phyloP scores from a whole-genome alignment of 208 protist genomes.

The Crithidia thermophila region DNA sequence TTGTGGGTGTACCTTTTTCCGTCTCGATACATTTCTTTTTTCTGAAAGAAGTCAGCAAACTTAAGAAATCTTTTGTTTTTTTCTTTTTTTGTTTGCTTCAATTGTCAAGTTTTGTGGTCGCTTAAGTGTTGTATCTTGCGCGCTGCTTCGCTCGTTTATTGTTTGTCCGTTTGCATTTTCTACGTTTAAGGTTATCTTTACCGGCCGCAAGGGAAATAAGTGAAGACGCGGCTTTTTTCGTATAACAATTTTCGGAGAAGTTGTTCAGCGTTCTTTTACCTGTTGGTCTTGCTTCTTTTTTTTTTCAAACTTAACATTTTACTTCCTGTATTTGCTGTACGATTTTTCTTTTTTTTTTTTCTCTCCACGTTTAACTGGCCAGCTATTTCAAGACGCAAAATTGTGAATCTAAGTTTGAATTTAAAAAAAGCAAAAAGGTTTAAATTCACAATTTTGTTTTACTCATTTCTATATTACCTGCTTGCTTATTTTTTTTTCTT shows the following conservation, averaged over 20 bases:
- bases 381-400: background rate
- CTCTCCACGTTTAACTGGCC: background rate
- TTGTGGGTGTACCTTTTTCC: too few relatives aligned
- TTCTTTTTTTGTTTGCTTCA: background rate
- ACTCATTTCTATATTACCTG: background rate
- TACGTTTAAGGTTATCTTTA: too few relatives aligned
- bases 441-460: constrained; percentile 1
- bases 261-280: too few relatives aligned
- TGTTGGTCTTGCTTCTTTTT: constrained; percentile 3
- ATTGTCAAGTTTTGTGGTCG: too few relatives aligned
- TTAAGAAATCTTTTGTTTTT: too few relatives aligned
- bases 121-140: too few relatives aligned
- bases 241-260: too few relatives aligned
- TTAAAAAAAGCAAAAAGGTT: background rate
- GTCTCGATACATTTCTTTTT: background rate
- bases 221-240: too few relatives aligned
- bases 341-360: constrained; percentile 11
- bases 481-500: constrained; percentile 4
- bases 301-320: background rate
- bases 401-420: background rate
- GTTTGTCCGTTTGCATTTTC: too few relatives aligned
- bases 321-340: background rate
- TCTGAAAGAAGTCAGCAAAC: too few relatives aligned
- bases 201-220: too few relatives aligned
- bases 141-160: too few relatives aligned